Evolutionary conservation across 805 yeast species (phyloP), one percentile per base, ranked within the genome.

Genomic region (Saturnispora ahearnii): DNA sequence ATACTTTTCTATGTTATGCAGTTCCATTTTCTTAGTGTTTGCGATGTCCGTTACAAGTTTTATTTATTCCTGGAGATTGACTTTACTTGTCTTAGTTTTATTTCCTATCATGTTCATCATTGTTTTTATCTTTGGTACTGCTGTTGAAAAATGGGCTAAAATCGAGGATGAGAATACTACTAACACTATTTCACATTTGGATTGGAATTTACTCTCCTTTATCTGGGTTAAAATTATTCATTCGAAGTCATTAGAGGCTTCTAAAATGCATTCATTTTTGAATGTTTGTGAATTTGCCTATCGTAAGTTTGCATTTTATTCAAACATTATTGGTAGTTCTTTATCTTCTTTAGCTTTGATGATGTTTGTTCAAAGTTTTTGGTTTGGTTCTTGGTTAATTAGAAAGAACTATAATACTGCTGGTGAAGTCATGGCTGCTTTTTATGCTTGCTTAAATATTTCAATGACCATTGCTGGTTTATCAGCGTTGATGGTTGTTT

Each of bases 331-430:
- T 59, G 63, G 75, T 22, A 82, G 85, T 0, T 41, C 76, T 0
- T 64, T 83, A 46, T 76, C 82, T 57, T 66, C 76, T 24, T 56
- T 90, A 4, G 73, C 83, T 0, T 68, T 87, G 36, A 62, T 81
- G 60, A 82, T 89, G 81, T 89, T 91, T 69, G 85, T 90, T 3
- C 96, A 87, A 64, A 95, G 91, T 0, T 86, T 93, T 58, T 89
- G 95, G 87, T 91, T 84, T 67, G 99, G 98, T 1, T 76, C 83
- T 29, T 72, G 72, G 42, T 74, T 86, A 70, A 82, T 88, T 3
- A 64, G 66, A 33, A 63, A 66, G 5, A 78, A 79, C 0, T 70
- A 74, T 8, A 61, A 81, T 12, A 57, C 69, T 1, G 68, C 87
- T 2, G 83, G 86, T 11, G 74, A 79, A 37, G 87, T 91, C 0